Base-by-base conservation (phyloP, 225 moss, liverwort and hornwort species). In the Thuidium tamariscinum region DNA sequence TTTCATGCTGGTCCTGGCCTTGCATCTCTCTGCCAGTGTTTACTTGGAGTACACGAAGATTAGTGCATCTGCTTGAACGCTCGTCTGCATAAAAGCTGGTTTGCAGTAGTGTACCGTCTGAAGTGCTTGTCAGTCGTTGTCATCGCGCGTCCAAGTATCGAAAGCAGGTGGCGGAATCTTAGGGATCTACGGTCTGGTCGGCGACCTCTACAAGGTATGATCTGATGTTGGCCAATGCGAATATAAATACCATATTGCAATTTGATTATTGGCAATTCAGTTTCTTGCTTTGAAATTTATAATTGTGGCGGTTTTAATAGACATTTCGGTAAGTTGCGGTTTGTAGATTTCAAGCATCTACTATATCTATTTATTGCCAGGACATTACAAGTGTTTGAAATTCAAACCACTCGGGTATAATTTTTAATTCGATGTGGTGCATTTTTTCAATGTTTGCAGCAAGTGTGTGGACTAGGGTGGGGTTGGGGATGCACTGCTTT, bases 381-480 rank as follows among this genome's bases (percentile, higher is more conserved):
- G 83, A 46, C 44, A 63, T 51, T 13, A 27, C 9, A 36, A 37
- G 48, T 49, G 29, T 61, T 32, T 39, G 64, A n/a, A 48, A 62
- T 61, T 27, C 18, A 37, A 62, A 37, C 44, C 13, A 70, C 54
- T 72, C 21, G 27, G 61, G 87, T 70, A 46, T 34, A 25, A 34
- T 30, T 82, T 77, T 57, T 71, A 72, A 88, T 79, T 57, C 34
- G 78, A 51, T 44, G 82, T 39, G 21, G 49, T 82, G 65, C 39
- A 49, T 77, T 55, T 70, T n/a, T 68, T 20, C 32, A 71, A 63
- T 82, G 57, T 78, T 88, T 82, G 88, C 85, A 90, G 90, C 90
- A 59, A 66, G 59, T 82, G 49, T 78, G 73, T 72, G 82, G 88
- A 78, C 85, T 29, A 85, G 85, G 71, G 18, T 65, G 82, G 90